Evolutionary conservation across 257 asterid species (phyloP).

Genomic region (Solanum virginianum): DNA sequence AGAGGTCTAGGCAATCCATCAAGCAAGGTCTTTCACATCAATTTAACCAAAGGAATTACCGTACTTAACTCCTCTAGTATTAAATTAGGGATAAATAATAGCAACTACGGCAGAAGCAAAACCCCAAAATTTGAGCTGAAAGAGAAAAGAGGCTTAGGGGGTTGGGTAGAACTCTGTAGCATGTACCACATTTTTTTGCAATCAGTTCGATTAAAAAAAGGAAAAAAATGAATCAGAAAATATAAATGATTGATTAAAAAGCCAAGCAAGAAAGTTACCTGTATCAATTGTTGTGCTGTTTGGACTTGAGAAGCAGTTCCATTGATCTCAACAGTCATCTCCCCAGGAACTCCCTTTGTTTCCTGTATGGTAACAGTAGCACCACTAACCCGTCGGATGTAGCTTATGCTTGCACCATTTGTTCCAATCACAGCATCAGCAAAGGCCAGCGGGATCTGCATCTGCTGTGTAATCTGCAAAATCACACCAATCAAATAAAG

Average conservation of each 20-base stretch:
- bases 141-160: neutral
- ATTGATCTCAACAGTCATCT: slow-evolving; percentile 93
- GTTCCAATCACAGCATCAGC: slow-evolving; percentile 98
- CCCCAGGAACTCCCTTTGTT: slow-evolving; percentile 83
- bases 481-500: neutral
- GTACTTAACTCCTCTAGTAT: neutral
- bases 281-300: slow-evolving; percentile 90
- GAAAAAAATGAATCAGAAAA: neutral
- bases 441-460: slow-evolving; percentile 79
- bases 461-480: slow-evolving; percentile 65
- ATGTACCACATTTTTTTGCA: neutral
- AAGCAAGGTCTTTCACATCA: neutral
- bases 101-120: neutral
- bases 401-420: slow-evolving; percentile 85
- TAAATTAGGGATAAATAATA: neutral
- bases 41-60: neutral
- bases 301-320: slow-evolving; percentile 95
- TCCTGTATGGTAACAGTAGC: slow-evolving; percentile 95
- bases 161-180: neutral
- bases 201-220: neutral
- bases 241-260: neutral
- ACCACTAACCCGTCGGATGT: slow-evolving; percentile 86
- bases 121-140: neutral
- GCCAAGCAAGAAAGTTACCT: slow-evolving; percentile 29
- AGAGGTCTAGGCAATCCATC: neutral